A percentile compares a stretch with the other conserved stretches of the same genome.
Conservation (phyloP, 306 rosid species). For the Acacia acuminata region DNA sequence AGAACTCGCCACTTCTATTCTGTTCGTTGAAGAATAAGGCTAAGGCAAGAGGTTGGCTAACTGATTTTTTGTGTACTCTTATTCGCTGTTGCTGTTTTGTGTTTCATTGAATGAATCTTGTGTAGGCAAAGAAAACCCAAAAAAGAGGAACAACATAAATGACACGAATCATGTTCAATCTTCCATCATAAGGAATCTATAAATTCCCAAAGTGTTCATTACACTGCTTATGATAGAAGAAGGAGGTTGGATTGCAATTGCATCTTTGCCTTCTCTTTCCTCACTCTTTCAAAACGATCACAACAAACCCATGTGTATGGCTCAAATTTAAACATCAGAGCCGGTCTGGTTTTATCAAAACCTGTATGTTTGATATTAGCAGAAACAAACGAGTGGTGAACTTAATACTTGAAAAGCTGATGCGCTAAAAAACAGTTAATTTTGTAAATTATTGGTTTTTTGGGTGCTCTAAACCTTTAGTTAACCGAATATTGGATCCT, state of each 20-base stretch:
- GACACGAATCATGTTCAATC: not conserved
- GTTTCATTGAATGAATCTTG: not conserved
- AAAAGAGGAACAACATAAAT: not conserved
- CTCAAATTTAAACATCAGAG: too few relatives aligned
- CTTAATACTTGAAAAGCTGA: too few relatives aligned
- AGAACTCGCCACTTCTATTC: not conserved
- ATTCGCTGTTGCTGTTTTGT: not conserved
- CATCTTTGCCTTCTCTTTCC: constrained; percentile 19
- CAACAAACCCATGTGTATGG: too few relatives aligned
- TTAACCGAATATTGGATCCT: constrained; percentile 12
- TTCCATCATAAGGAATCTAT: not conserved
- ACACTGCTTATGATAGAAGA: not conserved
- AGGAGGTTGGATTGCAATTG: not conserved
- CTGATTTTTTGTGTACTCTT: not conserved
- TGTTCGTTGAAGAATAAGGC: not conserved
- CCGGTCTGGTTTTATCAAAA: too few relatives aligned
- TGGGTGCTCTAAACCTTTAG: not conserved
- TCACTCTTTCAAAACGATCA: too few relatives aligned
- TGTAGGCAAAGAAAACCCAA: not conserved
- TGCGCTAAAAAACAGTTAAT: not conserved
- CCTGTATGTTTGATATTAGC: too few relatives aligned
- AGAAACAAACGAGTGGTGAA: too few relatives aligned
- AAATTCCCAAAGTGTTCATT: not conserved
- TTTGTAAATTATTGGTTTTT: not conserved
- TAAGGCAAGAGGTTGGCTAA: not conserved